phyloP scores from a whole-genome alignment of 495 filamentous ascomycete genomes.

The Lasiosphaeris hirsuta region DNA sequence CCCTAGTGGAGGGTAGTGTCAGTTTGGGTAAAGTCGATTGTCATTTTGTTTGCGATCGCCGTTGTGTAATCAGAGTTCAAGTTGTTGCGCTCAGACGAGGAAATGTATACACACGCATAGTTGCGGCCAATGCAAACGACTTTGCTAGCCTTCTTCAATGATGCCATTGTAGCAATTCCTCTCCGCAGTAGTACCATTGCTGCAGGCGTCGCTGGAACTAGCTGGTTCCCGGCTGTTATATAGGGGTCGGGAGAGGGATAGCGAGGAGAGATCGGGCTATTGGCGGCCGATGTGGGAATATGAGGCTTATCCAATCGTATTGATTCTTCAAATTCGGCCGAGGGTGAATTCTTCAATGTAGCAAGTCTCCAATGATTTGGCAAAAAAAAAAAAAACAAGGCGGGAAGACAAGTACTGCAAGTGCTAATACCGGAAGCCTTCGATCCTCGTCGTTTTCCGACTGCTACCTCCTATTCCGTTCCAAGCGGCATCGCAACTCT shows the following conservation, averaged over 20 bases:
- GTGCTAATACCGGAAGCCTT: too few species aligned
- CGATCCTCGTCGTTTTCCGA: too few species aligned
- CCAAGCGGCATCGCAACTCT: too few species aligned
- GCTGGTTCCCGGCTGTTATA: constrained; percentile 6
- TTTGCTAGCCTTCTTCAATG: constrained; percentile 71
- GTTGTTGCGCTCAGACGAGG: neutral
- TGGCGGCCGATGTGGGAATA: constrained; percentile 2
- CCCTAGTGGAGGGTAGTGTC: constrained; percentile 49
- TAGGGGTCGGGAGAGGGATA: neutral
- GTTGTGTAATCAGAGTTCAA: neutral
- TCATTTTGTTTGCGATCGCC: too few species aligned
- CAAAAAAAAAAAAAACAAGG: too few species aligned
- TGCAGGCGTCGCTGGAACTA: neutral
- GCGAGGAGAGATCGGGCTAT: neutral
- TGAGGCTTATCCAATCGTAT: neutral
- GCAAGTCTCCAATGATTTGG: too few species aligned
- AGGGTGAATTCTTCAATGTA: too few species aligned
- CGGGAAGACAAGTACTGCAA: too few species aligned
- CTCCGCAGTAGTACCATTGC: constrained; percentile 41
- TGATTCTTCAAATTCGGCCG: neutral
- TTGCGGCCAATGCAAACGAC: constrained; percentile 97
- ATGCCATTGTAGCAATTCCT: constrained; percentile 53
- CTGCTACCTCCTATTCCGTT: too few species aligned
- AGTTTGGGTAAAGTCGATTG: neutral
- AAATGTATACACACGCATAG: constrained; percentile 70